Evolutionary conservation across 306 rosid genomes (phyloP).

Genomic region (Crataegus laevigata): DNA sequence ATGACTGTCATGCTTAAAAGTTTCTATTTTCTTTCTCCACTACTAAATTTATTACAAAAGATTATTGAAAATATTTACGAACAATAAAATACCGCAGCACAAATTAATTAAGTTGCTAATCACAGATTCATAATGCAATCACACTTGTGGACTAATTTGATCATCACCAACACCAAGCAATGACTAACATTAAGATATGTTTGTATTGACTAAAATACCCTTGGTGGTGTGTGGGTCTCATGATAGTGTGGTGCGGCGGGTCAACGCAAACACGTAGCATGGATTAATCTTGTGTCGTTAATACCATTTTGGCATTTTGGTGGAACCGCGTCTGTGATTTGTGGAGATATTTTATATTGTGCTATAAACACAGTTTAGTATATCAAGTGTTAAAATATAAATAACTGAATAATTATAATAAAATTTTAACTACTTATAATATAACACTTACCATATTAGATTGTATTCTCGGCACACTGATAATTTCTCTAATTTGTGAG

Average conservation of each 20-base stretch:
- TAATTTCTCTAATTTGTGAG: background rate
- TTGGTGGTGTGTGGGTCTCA: slow-evolving; percentile 27
- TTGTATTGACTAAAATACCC: slow-evolving; percentile 4
- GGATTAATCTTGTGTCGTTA: slow-evolving; percentile 7
- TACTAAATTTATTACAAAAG: too few species aligned
- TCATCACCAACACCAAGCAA: slow-evolving; percentile 17
- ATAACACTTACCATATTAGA: too few species aligned
- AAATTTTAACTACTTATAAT: too few species aligned
- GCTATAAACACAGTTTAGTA: accelerated
- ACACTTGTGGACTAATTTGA: slow-evolving; percentile 5
- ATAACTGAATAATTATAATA: too few species aligned
- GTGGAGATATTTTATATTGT: too few species aligned
- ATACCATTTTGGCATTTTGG: slow-evolving; percentile 19
- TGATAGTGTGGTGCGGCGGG: slow-evolving; percentile 10
- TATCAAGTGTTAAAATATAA: too few species aligned
- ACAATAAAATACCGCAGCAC: background rate
- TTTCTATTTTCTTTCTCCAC: too few species aligned
- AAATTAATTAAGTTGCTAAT: slow-evolving; percentile 8
- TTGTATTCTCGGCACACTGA: too few species aligned
- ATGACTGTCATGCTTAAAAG: too few species aligned
- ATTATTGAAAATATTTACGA: background rate
- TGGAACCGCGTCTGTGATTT: slow-evolving; percentile 13
- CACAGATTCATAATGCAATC: slow-evolving; percentile 25
- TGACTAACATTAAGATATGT: background rate
- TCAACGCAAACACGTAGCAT: slow-evolving; percentile 3